Evolutionary conservation across 2,329 filamentous ascomycete genomes (phyloP).

Genomic region (Myrmaecium sp.): DNA sequence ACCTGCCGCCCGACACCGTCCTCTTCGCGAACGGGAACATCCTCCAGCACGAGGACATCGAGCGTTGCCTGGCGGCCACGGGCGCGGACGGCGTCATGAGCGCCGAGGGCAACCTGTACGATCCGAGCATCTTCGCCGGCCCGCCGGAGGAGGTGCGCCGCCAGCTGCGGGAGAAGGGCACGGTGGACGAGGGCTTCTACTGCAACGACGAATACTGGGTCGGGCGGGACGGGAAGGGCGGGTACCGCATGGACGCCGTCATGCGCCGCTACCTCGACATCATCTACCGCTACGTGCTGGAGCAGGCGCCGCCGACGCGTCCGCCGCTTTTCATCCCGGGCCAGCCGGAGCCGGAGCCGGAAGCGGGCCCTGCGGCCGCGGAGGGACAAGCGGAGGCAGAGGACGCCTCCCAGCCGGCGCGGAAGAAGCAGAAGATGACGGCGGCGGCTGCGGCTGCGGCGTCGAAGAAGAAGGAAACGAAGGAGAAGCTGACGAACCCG

Average conservation of each 20-base stretch:
- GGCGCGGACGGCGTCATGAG: constrained; percentile 91
- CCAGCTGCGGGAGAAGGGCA: too few relatives aligned
- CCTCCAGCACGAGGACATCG: constrained; percentile 61
- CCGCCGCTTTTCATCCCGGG: constrained; percentile 56
- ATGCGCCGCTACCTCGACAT: constrained; percentile 83
- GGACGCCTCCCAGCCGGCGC: constrained; percentile 11
- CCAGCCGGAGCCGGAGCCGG: constrained; percentile 22
- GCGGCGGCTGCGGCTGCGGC: constrained; percentile 17
- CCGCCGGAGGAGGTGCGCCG: constrained; percentile 48
- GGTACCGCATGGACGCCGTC: constrained; percentile 77
- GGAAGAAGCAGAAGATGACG: constrained; percentile 13
- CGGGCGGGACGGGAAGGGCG: constrained; percentile 59
- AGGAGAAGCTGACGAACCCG: constrained; percentile 32
- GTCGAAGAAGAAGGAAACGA: constrained; percentile 28
- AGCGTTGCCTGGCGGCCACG: constrained; percentile 61
- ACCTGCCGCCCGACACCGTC: constrained; percentile 71
- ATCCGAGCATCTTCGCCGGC: constrained; percentile 69
- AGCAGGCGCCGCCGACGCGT: constrained; percentile 45
- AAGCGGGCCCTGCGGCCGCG: constrained; percentile 1
- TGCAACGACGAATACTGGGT: constrained; percentile 85
- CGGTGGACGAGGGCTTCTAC: too few relatives aligned
- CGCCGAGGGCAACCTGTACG: constrained; percentile 85
- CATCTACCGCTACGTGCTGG: constrained; percentile 60
- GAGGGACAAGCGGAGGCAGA: not conserved
- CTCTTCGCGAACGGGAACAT: constrained; percentile 96